Percentiles rank a stretch among this genome's conserved stretches.
phyloP scores from a whole-genome alignment of 768 basidiomycete genomes.

The Panaeolus papilionaceus region DNA sequence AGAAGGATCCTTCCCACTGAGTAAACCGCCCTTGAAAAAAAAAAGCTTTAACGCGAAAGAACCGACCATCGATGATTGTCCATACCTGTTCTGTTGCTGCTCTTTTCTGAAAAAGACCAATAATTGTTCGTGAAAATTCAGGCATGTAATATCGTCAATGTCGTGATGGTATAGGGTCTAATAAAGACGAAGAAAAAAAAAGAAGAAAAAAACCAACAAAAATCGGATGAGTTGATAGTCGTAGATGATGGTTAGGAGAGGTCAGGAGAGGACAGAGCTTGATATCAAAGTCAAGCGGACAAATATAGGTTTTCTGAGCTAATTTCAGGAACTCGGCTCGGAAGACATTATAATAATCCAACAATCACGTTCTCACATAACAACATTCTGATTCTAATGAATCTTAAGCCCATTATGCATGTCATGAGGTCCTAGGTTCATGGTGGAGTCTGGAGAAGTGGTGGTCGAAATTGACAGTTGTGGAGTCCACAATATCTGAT shows the following conservation, averaged over 20 bases:
- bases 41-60: background rate
- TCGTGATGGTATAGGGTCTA: background rate
- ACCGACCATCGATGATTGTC: background rate
- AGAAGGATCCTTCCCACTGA: slow-evolving; percentile 78
- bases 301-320: background rate
- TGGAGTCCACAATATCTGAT: background rate
- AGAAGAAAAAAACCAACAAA: background rate
- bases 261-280: background rate
- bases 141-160: slow-evolving; percentile 35
- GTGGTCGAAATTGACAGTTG: no score
- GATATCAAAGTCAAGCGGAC: background rate
- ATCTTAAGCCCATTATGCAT: background rate
- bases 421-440: background rate
- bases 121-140: slow-evolving; percentile 44
- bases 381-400: background rate
- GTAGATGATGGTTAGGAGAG: background rate
- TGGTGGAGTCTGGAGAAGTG: background rate
- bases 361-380: slow-evolving; percentile 9
- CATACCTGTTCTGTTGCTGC: slow-evolving; percentile 49
- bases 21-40: slow-evolving; percentile 65
- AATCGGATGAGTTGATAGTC: background rate
- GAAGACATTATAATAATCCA: background rate
- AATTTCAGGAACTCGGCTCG: slow-evolving; percentile 10
- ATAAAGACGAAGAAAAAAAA: background rate
- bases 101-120: slow-evolving; percentile 44